Evolutionary conservation across 202 grass and related monocot genomes (phyloP).

Genomic region (Panicum virgatum): DNA sequence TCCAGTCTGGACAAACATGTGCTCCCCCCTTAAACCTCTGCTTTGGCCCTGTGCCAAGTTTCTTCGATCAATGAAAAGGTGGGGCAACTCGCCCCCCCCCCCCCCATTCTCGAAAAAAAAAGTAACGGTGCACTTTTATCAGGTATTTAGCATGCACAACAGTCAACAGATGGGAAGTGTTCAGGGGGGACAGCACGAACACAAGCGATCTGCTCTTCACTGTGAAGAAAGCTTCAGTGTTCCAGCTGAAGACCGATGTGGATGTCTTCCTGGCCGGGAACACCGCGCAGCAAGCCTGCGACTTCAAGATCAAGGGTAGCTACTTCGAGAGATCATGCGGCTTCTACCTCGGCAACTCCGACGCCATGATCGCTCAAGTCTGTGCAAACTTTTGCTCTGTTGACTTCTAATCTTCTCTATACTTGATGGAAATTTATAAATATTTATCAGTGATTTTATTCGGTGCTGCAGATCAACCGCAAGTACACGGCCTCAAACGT

Average conservation of each 20-base stretch:
- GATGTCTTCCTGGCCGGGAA: conserved; percentile 50
- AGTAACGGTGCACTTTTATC: neutral
- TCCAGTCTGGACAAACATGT: too few relatives aligned
- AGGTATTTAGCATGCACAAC: conserved; percentile 33
- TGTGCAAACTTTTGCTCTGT: neutral
- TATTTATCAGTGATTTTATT: neutral
- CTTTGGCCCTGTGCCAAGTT: too few relatives aligned
- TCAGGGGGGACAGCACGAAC: conserved; percentile 48
- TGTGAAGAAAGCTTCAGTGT: conserved; percentile 16
- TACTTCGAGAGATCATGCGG: conserved; percentile 23
- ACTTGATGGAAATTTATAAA: too few relatives aligned
- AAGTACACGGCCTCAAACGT: neutral
- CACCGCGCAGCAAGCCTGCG: conserved; percentile 3
- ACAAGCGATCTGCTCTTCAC: conserved; percentile 37
- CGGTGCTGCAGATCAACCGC: conserved; percentile 40
- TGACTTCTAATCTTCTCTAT: too few relatives aligned
- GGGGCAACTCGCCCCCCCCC: too few relatives aligned
- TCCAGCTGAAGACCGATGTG: conserved; percentile 41
- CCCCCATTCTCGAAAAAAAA: too few relatives aligned
- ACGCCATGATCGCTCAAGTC: conserved; percentile 49
- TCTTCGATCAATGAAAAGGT: too few relatives aligned
- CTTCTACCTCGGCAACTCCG: conserved; percentile 41
- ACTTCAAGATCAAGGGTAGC: conserved; percentile 58
- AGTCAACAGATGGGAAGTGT: conserved; percentile 45
- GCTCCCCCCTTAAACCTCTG: too few relatives aligned